Conservation (phyloP, 2,329 filamentous ascomycete genomes). For the Macrophomina tecta region DNA sequence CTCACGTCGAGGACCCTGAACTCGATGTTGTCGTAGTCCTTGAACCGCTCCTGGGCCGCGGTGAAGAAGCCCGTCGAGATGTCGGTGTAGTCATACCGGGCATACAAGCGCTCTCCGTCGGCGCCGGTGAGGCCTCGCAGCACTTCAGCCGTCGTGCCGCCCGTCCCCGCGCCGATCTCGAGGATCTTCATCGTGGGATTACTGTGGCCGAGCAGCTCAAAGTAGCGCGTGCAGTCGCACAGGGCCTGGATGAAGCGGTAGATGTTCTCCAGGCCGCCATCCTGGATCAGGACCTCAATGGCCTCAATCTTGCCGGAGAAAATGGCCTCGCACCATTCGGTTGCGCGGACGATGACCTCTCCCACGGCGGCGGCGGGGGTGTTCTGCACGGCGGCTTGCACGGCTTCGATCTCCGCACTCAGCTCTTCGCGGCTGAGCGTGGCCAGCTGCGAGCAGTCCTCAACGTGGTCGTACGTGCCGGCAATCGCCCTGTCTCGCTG, state of each 20-base stretch:
- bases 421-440: background rate
- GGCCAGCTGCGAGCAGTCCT: conserved; percentile 9
- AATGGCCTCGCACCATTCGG: conserved; percentile 23
- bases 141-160: conserved; percentile 27
- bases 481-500: background rate
- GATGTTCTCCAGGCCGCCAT: conserved; percentile 23
- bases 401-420: background rate
- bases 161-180: conserved; percentile 32
- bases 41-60: conserved; percentile 24
- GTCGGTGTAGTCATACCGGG: conserved; percentile 33
- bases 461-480: background rate
- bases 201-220: background rate
- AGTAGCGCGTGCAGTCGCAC: conserved; percentile 25
- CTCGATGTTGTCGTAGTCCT: conserved; percentile 1
- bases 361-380: conserved; percentile 1
- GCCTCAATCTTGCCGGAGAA: conserved; percentile 22
- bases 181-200: conserved; percentile 22
- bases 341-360: conserved; percentile 25
- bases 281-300: conserved; percentile 19
- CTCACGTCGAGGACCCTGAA: conserved; percentile 30
- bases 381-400: background rate
- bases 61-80: conserved; percentile 28
- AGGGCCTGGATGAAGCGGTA: conserved; percentile 31
- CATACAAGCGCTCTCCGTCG: conserved; percentile 22
- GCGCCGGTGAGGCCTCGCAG: conserved; percentile 6